Evolutionary conservation across 805 yeast genomes (phyloP).

Genomic region (Vanderwaltozyma verrucispora): DNA sequence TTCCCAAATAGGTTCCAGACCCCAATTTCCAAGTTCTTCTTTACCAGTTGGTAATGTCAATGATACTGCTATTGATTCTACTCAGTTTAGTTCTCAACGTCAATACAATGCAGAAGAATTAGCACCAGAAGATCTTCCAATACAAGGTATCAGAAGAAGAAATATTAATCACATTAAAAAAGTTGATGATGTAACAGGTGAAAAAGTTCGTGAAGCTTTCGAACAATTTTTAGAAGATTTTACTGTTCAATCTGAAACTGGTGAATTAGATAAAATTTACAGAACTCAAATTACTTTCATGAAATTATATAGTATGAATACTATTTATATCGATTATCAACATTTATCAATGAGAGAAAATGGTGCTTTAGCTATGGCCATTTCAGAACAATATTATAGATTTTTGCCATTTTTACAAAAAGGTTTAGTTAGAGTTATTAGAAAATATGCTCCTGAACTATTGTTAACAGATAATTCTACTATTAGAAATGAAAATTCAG

Average conservation of each 20-base stretch:
- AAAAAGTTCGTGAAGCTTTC: conserved; percentile 84
- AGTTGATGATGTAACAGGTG: conserved; percentile 86
- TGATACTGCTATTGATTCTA: conserved; percentile 5
- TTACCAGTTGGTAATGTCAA: conserved; percentile 12
- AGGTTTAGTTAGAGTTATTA: conserved; percentile 65
- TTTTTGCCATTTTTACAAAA: conserved; percentile 75
- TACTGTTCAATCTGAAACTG: conserved; percentile 30
- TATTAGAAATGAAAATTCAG: conserved; percentile 12
- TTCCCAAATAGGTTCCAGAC: conserved; percentile 17
- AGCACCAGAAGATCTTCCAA: conserved; percentile 16
- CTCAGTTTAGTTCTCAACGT: conserved; percentile 20
- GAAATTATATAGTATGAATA: conserved; percentile 62
- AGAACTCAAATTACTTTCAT: conserved; percentile 72
- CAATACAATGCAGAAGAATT: conserved; percentile 11
- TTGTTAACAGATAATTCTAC: conserved; percentile 37
- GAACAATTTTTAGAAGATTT: conserved; percentile 72
- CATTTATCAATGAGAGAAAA: conserved; percentile 68
- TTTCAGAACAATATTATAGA: conserved; percentile 84
- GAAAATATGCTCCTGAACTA: conserved; percentile 64
- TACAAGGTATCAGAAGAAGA: conserved; percentile 37
- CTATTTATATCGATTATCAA: conserved; percentile 76
- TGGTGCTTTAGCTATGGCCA: conserved; percentile 83
- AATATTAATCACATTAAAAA: conserved; percentile 65
- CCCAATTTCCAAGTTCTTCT: conserved; percentile 25
- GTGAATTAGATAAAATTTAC: conserved; percentile 45